These are phyloP conservation scores for Draba incana DNA, from an alignment of 345 rosid species.

Conservation along the genomic window DNA sequence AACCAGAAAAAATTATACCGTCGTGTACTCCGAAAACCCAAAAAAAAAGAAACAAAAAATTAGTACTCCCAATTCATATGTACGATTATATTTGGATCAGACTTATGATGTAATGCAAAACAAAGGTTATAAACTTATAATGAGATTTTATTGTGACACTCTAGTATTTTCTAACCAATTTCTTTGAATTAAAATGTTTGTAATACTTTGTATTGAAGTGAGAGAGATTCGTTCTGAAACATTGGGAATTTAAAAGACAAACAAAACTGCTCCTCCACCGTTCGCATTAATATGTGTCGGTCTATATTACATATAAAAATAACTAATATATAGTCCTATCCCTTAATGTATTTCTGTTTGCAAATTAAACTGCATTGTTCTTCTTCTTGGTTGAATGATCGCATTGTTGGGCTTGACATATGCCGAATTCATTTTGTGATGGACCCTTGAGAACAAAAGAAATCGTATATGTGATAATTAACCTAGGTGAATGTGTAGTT, in stretches of 20 bases:
- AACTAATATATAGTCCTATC: constrained; percentile 5
- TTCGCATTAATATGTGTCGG: constrained; percentile 42
- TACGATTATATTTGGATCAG: not conserved
- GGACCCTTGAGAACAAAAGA: not conserved
- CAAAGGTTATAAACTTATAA: constrained; percentile 9
- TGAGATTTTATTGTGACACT: not conserved
- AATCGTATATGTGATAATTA: not conserved
- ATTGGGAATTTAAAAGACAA: constrained; percentile 45
- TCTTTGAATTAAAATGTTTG: constrained; percentile 1
- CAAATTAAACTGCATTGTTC: not conserved
- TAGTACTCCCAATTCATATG: no score
- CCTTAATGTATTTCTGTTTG: not conserved
- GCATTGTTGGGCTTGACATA: constrained; percentile 35
- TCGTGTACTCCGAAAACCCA: not conserved
- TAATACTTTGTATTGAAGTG: constrained; percentile 28
- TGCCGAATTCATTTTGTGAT: not conserved
- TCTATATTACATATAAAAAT: constrained; percentile 14
- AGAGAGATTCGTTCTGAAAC: constrained; percentile 45
- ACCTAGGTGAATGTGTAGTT: no score
- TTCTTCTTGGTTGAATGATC: constrained; percentile 5
- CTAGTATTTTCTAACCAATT: not conserved
- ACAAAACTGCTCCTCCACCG: constrained; percentile 39
- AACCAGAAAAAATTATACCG: not conserved
- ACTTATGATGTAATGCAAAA: constrained; percentile 10
- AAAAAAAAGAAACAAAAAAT: not conserved